Evolutionary conservation across 257 asterid species (phyloP), one percentile per base, ranked within the genome.

Genomic region (Cruciata laevipes): DNA sequence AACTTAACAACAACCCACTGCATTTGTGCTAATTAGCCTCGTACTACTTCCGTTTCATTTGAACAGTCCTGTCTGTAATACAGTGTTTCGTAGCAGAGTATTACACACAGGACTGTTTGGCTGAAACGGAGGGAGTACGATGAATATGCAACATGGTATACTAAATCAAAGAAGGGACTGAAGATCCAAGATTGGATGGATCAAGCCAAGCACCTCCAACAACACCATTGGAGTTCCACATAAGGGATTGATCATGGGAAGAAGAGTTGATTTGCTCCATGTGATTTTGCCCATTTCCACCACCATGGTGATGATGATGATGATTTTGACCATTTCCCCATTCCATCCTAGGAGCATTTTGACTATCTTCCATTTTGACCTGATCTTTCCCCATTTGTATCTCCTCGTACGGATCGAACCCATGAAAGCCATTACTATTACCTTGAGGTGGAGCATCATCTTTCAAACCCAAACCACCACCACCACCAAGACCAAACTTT

Each of bases 151-250:
- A 0, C 8, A 37, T 37, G 44, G 44, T 47, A 47, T 16, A 42
- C 80, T 68, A 80, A 69, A 77, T 74, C 64, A 83, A 69, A 69
- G 82, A 83, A 72, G 79, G 80, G 60, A 83, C 85, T 2, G 85
- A 80, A 77, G 84, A 82, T n/a, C 84, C 83, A 40, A 74, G 65
- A 65, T 74, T 82, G 11, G 82, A 74, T 69, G 85, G 80, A 76
- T 80, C 83, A 71, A 78, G 66, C 87, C 83, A 80, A 53, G 79
- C 73, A 42, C 77, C 72, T 35, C 81, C 76, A 42, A 13, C 51
- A 64, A 53, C 12, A 49, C 68, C 63, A 5, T 56, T 33, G 18
- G 74, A 16, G 55, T 73, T 83, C 87, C 85, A 83, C 14, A 70
- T 33, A 61, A 83, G 68, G n/a, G 85, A 78, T 30, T 77, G 75